Conservation (phyloP, 2,329 filamentous ascomycete genomes). For the Ascochyta lentis region DNA sequence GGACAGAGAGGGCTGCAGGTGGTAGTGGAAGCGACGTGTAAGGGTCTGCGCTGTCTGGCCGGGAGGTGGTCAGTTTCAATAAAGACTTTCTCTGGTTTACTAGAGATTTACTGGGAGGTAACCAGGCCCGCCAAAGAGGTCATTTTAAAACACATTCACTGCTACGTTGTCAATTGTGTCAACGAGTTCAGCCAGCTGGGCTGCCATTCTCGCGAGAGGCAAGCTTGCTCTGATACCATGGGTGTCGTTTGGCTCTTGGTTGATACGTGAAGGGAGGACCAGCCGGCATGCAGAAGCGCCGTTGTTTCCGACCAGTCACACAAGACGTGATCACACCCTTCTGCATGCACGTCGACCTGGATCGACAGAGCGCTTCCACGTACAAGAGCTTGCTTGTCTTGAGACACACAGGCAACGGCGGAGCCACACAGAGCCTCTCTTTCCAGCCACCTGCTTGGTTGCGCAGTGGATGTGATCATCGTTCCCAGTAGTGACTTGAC, state of each 20-base stretch:
- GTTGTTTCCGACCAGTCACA: slow-evolving; percentile 31
- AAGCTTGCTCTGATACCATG: neutral
- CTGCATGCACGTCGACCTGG: slow-evolving; percentile 17
- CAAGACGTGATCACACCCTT: slow-evolving; percentile 31
- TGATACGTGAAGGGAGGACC: neutral
- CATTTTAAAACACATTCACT: neutral
- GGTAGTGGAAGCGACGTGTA: neutral
- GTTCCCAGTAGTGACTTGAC: neutral
- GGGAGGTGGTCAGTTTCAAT: no score
- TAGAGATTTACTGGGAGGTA: neutral
- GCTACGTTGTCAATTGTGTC: neutral
- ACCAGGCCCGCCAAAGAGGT: neutral
- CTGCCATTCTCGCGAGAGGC: neutral
- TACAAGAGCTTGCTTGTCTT: slow-evolving; percentile 18
- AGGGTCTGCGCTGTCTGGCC: no score
- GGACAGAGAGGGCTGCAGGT: neutral
- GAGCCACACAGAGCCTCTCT: slow-evolving; percentile 10
- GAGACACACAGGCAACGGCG: slow-evolving; percentile 9
- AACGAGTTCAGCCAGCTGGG: no score
- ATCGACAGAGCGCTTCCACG: slow-evolving; percentile 14
- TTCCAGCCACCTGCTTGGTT: neutral
- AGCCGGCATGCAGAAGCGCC: neutral
- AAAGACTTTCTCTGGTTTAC: neutral
- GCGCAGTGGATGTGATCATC: neutral
- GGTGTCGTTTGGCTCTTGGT: neutral